Base-by-base conservation (phyloP, 1,139 yeast species). In the Pichia sp. region DNA sequence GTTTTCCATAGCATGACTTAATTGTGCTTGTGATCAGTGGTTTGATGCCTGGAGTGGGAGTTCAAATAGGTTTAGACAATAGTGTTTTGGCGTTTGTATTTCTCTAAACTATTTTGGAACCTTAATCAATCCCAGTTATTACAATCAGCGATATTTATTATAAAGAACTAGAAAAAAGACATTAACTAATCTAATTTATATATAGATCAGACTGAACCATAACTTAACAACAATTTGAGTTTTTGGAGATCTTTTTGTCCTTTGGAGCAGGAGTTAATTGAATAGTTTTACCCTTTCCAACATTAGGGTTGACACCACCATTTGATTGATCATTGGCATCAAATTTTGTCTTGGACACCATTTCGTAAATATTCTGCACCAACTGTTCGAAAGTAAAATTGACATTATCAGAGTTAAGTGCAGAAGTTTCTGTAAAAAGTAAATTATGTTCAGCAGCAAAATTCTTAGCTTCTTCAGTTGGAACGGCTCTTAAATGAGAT, bases 401-500 rank as follows among this genome's bases (percentile, higher is more conserved):
- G 49, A 92, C 98, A 64, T 94, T 94, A 59, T 92, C 95, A 38
- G 95, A 83, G 58, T 88, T 88, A 54, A 94, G 75, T 26, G 98
- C 98, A 49, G 95, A 83, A n/a, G 98, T 95, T 69, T 92, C 98
- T 43, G 96, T 90, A 65, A 92, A 92, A 59, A 92, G 73, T 58
- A 92, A 73, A 63, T 78, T 87, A 69, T 92, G 90, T 67, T 94
- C 98, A 51, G 85, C 79, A 41, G 98, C 97, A 71, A 92, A 92
- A 62, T 83, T 85, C 66, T 81, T 85, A 47, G 98, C 98, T 67
- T 92, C 98, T 49, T 92, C 98, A 37, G 97, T 90, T 49, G 98
- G 96, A 29, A 94, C 95, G 1, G 97, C 97, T 60, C 98, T 79
- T 61, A 90, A 72, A 66, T 92, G 98, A 64, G 87, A 92, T 67